These are phyloP conservation scores for Russula sp. DNA, from an alignment of 768 basidiomycete genomes.

Conservation along the genomic window DNA sequence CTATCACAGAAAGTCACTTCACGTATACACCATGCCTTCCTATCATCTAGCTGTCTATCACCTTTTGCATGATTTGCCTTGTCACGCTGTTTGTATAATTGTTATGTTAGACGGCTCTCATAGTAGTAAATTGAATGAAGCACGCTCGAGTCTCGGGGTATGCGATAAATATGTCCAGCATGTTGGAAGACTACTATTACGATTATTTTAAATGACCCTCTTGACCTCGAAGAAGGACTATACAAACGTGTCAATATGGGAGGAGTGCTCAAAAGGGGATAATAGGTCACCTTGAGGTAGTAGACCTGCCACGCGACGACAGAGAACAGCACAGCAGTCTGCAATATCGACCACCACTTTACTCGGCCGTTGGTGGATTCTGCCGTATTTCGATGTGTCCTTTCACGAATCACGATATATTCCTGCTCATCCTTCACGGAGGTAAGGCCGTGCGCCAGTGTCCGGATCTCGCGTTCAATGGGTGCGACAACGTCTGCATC, in stretches of 20 bases:
- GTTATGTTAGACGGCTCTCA: constrained; percentile 16
- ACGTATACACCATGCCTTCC: constrained; percentile 8
- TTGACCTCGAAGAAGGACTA: constrained; percentile 91
- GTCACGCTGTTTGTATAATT: constrained; percentile 26
- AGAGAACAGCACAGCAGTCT: constrained; percentile 79
- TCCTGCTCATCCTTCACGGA: constrained; percentile 98
- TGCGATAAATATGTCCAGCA: constrained; percentile 14
- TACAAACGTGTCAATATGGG: constrained; percentile 20
- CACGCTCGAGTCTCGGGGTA: not conserved
- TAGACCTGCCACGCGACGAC: constrained; percentile 98
- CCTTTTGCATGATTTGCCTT: constrained; percentile 12
- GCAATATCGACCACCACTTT: constrained; percentile 98
- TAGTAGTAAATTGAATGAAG: not conserved
- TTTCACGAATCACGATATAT: constrained; percentile 94
- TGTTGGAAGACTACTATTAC: constrained; percentile 1
- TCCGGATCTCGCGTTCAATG: constrained; percentile 92
- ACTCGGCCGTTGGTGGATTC: constrained; percentile 92
- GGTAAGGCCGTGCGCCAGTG: constrained; percentile 73
- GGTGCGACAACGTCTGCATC: constrained; percentile 81
- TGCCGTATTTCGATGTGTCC: constrained; percentile 89
- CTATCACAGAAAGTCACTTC: constrained; percentile 10
- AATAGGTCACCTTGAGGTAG: constrained; percentile 77
- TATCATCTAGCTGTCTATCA: constrained; percentile 21
- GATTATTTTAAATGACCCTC: constrained; percentile 63
- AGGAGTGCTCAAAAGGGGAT: constrained; percentile 12